Base-by-base conservation (phyloP, 2,329 filamentous ascomycete species). In the Trichophyton rubrum region DNA sequence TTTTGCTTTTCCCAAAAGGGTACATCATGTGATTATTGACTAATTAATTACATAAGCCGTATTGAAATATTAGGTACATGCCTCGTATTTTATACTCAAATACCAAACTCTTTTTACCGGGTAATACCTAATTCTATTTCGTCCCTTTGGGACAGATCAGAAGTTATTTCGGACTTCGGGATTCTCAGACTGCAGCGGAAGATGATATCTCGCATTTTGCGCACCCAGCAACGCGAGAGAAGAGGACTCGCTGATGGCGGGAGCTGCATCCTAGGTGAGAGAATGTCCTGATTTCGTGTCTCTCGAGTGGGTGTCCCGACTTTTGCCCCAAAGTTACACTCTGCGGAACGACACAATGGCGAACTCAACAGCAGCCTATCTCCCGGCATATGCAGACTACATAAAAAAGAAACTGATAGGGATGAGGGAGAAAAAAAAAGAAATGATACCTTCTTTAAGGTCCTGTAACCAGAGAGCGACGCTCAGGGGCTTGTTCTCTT, bases 191-290 rank as follows among this genome's bases (percentile, higher is more conserved):
- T 9, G 8, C 49, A 30, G 9, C n/a, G 3, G 45, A 51, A 55
- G 51, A 15, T 55, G 51, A 55, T 55, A 55, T 55, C 51, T 55
- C 51, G 51, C 51, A 55, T 55, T 55, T 55, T 27, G 8, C 47
- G 17, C 45, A 27, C 24, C 22, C 47, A n/a, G 22, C 22, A n/a
- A 27, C 22, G 11, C 24, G 47, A 22, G 22, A 53, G 8, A 11
- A 33, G 8, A 15, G 13, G 24, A 3, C 20, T 35, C 51, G 51
- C 8, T 30, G 51, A 27, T 2, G 11, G 3, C 13, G 13, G 51
- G 51, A 55, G 22, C 51, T 55, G 27, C 51, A 20, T 35, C 27
- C 17, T 55, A 51, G 45, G 11, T 22, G 51, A 55, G n/a, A 9
- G 20, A 35, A 55, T n/a, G 15, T 55, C 51, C 38, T 17, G 51